Conservation (phyloP, 139 green algal species). For the Asterochloris sp. region DNA sequence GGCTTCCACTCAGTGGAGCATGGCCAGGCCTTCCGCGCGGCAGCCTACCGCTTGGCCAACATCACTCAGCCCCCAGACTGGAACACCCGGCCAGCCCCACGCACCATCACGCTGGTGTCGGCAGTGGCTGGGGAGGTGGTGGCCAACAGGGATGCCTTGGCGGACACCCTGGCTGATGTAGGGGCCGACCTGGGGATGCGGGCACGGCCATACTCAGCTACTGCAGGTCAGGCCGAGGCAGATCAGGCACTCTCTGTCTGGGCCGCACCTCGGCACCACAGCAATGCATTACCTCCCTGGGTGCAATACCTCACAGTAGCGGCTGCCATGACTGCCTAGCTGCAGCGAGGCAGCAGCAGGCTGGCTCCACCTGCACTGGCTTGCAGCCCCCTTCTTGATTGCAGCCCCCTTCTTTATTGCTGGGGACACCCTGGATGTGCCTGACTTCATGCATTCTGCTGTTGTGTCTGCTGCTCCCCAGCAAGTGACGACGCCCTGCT, state of each 20-base stretch:
- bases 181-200: slow-evolving; percentile 22
- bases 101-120: slow-evolving; percentile 53
- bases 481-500: neutral
- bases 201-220: slow-evolving; percentile 40
- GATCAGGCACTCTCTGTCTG: too few species aligned
- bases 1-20: slow-evolving; percentile 32
- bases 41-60: slow-evolving; percentile 25
- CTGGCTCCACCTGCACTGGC: too few species aligned
- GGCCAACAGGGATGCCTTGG: slow-evolving; percentile 30
- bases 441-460: too few species aligned
- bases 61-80: slow-evolving; percentile 3
- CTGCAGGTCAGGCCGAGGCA: slow-evolving; percentile 1
- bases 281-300: too few species aligned
- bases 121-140: slow-evolving; percentile 33
- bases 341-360: too few species aligned
- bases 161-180: slow-evolving; percentile 44
- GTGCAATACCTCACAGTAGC: too few species aligned
- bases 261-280: too few species aligned
- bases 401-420: too few species aligned
- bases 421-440: too few species aligned
- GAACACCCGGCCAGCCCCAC: slow-evolving; percentile 16
- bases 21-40: slow-evolving; percentile 25
- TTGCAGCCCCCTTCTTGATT: too few species aligned
- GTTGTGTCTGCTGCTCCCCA: too few species aligned
- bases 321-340: too few species aligned